Conservation (phyloP, 2,329 filamentous ascomycete species). For the Pyrenochaeta sp. region DNA sequence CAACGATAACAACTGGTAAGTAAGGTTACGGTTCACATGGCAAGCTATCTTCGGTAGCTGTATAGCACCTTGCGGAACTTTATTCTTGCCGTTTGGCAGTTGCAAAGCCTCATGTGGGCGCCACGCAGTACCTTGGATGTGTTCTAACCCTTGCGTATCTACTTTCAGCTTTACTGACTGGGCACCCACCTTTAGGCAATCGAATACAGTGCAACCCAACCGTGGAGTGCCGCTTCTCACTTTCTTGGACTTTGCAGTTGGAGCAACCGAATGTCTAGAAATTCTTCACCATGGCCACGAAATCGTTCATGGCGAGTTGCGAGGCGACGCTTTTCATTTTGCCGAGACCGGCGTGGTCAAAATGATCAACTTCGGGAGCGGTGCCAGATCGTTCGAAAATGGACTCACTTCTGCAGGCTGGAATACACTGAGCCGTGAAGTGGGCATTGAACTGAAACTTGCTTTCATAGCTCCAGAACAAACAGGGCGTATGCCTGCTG, state of each 20-base stretch:
- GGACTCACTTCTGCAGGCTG: conserved; percentile 85
- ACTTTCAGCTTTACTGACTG: not conserved
- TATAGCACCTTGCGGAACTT: not conserved
- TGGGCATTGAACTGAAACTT: conserved; percentile 87
- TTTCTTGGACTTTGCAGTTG: conserved; percentile 92
- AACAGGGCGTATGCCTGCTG: conserved; percentile 89
- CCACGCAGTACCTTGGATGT: not conserved
- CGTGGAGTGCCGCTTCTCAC: conserved; percentile 73
- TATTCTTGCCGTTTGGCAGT: not conserved
- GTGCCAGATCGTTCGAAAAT: conserved; percentile 87
- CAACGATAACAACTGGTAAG: conserved; percentile 19
- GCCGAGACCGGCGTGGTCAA: conserved; percentile 78
- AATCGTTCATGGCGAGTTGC: conserved; percentile 88
- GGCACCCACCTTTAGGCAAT: conserved; percentile 7
- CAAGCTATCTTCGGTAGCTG: not conserved
- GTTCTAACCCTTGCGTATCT: not conserved
- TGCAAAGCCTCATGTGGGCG: not conserved
- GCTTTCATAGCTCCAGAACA: conserved; percentile 94
- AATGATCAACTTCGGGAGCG: conserved; percentile 85
- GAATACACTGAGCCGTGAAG: conserved; percentile 81
- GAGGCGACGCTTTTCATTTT: conserved; percentile 91
- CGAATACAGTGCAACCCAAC: conserved; percentile 36
- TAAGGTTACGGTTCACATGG: not conserved
- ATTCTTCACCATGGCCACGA: conserved; percentile 89
- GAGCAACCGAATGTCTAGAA: conserved; percentile 84